phyloP scores from a whole-genome alignment of 768 basidiomycete species.

The Suillus ampliporus region DNA sequence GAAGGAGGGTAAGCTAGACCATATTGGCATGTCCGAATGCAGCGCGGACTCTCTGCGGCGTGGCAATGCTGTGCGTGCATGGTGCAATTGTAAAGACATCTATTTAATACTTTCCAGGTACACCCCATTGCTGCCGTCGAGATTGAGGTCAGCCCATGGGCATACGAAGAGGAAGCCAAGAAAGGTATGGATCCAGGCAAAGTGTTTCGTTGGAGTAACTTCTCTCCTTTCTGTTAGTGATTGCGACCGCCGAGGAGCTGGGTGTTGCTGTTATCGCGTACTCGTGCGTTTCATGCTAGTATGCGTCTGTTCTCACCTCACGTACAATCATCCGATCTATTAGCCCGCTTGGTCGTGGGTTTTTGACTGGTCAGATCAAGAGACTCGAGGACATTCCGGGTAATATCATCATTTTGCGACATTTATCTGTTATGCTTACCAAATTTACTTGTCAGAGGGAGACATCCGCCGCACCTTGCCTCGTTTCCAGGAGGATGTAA shows the following conservation, averaged over 20 bases:
- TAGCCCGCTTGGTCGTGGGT: slow-evolving; percentile 60
- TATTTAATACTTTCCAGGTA: slow-evolving; percentile 39
- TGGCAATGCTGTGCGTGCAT: slow-evolving; percentile 35
- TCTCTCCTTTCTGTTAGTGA: slow-evolving; percentile 38
- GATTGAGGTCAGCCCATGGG: slow-evolving; percentile 70
- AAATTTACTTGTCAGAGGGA: slow-evolving; percentile 36
- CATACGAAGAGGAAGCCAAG: slow-evolving; percentile 57
- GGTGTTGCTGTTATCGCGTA: slow-evolving; percentile 65
- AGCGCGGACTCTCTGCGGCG: slow-evolving; percentile 52
- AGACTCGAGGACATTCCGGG: slow-evolving; percentile 40
- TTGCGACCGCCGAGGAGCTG: slow-evolving; percentile 59
- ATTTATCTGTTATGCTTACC: neutral
- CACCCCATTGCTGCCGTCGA: slow-evolving; percentile 64
- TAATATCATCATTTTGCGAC: slow-evolving; percentile 1
- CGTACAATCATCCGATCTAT: slow-evolving; percentile 9
- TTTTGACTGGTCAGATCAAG: slow-evolving; percentile 58
- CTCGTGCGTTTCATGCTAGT: slow-evolving; percentile 42
- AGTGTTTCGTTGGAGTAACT: neutral
- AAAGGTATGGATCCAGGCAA: slow-evolving; percentile 33
- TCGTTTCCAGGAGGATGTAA: slow-evolving; percentile 51
- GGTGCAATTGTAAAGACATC: neutral
- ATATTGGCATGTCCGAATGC: slow-evolving; percentile 66
- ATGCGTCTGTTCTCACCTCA: slow-evolving; percentile 8
- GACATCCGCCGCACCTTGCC: slow-evolving; percentile 46
- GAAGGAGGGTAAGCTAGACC: slow-evolving; percentile 42